Evolutionary conservation across 257 asterid genomes (phyloP).

Genomic region (Cordia subcordata): DNA sequence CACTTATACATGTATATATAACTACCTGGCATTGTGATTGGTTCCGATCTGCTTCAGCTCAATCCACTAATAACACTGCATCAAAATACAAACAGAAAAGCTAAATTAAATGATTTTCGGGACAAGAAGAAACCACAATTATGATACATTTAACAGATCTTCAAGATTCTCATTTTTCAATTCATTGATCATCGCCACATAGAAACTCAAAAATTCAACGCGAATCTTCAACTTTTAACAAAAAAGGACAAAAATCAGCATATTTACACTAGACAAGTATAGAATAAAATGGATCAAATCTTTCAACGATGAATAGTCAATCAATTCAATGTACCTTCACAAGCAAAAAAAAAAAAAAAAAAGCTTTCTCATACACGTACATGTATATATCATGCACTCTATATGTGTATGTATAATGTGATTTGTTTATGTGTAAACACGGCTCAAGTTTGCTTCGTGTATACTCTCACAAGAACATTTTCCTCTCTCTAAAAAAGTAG

Average conservation of each 20-base stretch:
- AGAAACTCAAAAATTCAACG: conserved; percentile 22
- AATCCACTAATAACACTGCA: conserved; percentile 36
- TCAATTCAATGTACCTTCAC: neutral
- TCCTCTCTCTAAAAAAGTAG: conserved; percentile 32
- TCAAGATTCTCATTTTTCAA: conserved; percentile 21
- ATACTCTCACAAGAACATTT: neutral
- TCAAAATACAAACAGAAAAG: conserved; percentile 12
- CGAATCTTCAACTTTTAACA: neutral
- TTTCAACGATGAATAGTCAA: too few relatives aligned
- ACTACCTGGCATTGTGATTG: conserved; percentile 61
- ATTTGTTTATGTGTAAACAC: neutral
- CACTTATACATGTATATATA: too few relatives aligned
- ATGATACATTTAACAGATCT: conserved; percentile 22
- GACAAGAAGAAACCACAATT: neutral
- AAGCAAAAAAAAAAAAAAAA: too few relatives aligned
- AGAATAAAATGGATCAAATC: neutral
- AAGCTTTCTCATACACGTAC: neutral
- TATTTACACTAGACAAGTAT: neutral
- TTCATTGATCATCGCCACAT: conserved; percentile 14
- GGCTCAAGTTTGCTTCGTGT: neutral
- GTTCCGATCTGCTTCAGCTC: conserved; percentile 19
- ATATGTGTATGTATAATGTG: neutral
- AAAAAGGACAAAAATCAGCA: neutral
- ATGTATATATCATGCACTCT: neutral
- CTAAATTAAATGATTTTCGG: neutral